Evolutionary conservation across 768 basidiomycete species (phyloP), one percentile per base, ranked within the genome.

Genomic region (Collybia sp.): DNA sequence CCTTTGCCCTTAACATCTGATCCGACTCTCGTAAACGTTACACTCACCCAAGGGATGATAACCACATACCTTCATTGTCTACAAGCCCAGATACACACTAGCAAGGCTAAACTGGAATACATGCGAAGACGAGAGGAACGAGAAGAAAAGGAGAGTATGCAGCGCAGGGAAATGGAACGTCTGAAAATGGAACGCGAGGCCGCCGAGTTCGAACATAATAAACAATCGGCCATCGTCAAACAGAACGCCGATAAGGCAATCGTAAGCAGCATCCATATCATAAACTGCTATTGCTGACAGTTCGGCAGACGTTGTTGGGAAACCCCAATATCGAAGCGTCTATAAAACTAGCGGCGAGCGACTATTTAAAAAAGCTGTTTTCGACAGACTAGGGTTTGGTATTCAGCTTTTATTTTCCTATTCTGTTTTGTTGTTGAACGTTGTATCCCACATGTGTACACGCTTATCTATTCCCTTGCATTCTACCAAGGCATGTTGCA

Each of bases 341-440:
- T 10, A 70, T 87, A 44, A 82, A 79, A 60, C 76, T 79, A 53
- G 80, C 79, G 4, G 85, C 85, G 2, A 73, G 79, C 36, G 85
- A 87, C 42, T 88, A 84, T 64, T 64, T 88, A 53, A 84, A 83
- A 65, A 82, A 77, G 57, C 64, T 86, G 20, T 82, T 87, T 50
- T 58, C 65, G 25, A 55, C 64, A 41, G 73, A 76, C 47, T 72
- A 53, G 47, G n/a, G 1, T 42, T 12, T 16, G n/a, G 31, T 30
- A 42, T 19, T 19, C 20, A 19, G n/a, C 31, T 42, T 16, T 25
- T 19, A 42, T 30, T 18, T 25, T 30, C 13, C 16, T 18, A 12
- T 25, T n/a, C 19, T 17, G 31, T 41, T 12, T 41, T 41, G 12
- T 19, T 41, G 20, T 25, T 6, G 20, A n/a, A 17, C 31, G 30